Base-by-base conservation (phyloP, 495 filamentous ascomycete genomes). In the Neurospora intermedia region DNA sequence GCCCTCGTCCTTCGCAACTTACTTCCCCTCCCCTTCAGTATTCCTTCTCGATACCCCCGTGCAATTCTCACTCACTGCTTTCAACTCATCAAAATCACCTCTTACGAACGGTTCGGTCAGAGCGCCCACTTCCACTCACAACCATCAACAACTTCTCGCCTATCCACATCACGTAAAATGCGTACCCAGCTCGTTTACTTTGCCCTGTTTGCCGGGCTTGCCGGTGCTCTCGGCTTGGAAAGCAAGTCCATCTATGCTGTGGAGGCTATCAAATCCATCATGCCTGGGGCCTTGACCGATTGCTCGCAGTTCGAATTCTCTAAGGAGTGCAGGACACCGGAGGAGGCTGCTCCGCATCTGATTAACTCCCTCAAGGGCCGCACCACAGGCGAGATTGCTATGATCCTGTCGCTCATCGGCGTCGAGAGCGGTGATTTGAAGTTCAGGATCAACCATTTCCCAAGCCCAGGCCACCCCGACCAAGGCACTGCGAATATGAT, bases 401-500 rank as follows among this genome's bases (percentile, higher is more conserved):
- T 88, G 13, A 72, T 93, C 11, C 75, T 93, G 71, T 81, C 85
- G 2, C 75, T 90, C 45, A 91, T 93, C 78, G 88, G 88, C 6
- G 88, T 88, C 79, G 94, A 97, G 80, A 88, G 85, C 27, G 87
- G 71, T 43, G 86, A 92, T 40, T 91, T 93, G 81, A 85, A 88
- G 77, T 91, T 86, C 83, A 92, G 89, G 76, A 84, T 84, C 76
- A 92, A 93, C 69, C 39, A 79, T 10, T 86, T 78, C 72, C 40
- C 40, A 11, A 9, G 0, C 9, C 40, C 40, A 41, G 40, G 40
- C 40, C 40, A 41, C 40, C 40, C 40, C 40, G 40, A 41, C 9
- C 40, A 97, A 78, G 94, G 94, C 23, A 96, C 93, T 0, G 86
- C 90, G 31, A 93, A 93, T 79, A 94, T 96, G 93, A 90, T 93